These are phyloP conservation scores for Discostella stelligeroides DNA, from an alignment of 108 stramenopile species.

Conservation along the genomic window DNA sequence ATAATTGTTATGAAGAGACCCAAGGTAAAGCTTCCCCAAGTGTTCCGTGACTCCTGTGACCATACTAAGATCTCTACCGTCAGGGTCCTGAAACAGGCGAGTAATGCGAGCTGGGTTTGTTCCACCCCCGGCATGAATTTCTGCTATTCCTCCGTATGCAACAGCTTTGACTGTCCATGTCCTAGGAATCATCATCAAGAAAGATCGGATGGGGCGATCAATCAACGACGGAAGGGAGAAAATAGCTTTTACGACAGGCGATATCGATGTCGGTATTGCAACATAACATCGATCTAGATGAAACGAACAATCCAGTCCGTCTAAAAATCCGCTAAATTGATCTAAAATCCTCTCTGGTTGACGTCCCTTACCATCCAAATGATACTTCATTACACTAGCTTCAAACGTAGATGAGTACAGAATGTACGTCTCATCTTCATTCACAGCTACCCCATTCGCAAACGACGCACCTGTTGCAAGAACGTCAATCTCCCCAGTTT, in stretches of 20 bases:
- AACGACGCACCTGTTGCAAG: conserved; percentile 55
- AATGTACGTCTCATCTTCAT: conserved; percentile 54
- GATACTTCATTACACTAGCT: conserved; percentile 53
- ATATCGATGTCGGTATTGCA: conserved; percentile 41
- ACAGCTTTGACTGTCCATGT: conserved; percentile 26
- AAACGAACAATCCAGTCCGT: conserved; percentile 66
- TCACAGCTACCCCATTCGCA: conserved; percentile 74
- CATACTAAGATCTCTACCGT: conserved; percentile 52
- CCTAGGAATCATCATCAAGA: conserved; percentile 61
- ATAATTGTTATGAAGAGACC: conserved; percentile 67
- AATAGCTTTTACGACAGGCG: conserved; percentile 16
- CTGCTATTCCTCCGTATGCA: conserved; percentile 55
- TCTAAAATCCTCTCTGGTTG: conserved; percentile 46
- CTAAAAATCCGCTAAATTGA: conserved; percentile 53
- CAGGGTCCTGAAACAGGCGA: conserved; percentile 64
- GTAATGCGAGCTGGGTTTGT: conserved; percentile 26
- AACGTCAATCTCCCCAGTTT: conserved; percentile 60
- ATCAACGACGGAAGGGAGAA: conserved; percentile 41
- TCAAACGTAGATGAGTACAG: conserved; percentile 47
- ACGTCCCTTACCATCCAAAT: conserved; percentile 51
- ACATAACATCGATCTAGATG: conserved; percentile 41
- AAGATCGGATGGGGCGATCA: conserved; percentile 30
- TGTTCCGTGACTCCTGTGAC: conserved; percentile 68
- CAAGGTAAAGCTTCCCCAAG: conserved; percentile 66
- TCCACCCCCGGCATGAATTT: conserved; percentile 47